Percentiles rank a stretch among this genome's conserved stretches.
Conservation (phyloP, 176 grass and related monocot genomes). For the Carex myosuroides region DNA sequence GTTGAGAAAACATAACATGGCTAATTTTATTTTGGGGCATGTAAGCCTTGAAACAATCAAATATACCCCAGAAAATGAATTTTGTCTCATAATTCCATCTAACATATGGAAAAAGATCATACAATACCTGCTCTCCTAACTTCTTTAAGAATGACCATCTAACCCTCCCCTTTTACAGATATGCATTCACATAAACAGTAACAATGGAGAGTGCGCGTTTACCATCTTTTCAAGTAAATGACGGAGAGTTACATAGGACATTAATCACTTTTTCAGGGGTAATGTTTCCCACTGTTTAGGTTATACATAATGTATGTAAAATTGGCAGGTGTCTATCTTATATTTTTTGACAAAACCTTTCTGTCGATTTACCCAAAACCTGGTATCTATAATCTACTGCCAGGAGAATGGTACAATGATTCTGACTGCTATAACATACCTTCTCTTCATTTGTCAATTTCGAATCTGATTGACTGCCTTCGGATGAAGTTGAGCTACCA, state of each 20-base stretch:
- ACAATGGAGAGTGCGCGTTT: background rate
- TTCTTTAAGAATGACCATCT: background rate
- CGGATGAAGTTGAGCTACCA: constrained; percentile 33
- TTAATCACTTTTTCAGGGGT: background rate
- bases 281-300: background rate
- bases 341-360: background rate
- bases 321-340: background rate
- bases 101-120: background rate
- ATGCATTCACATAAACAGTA: background rate
- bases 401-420: background rate
- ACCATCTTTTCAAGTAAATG: background rate
- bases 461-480: constrained; percentile 31
- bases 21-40: background rate
- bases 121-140: background rate
- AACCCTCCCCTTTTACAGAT: background rate
- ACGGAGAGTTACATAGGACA: background rate
- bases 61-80: background rate
- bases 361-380: background rate
- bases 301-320: background rate
- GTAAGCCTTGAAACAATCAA: background rate
- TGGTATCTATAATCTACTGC: background rate
- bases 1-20: background rate
- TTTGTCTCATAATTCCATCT: background rate
- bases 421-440: constrained; percentile 21
- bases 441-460: constrained; percentile 43